These are phyloP conservation scores for Nakataea oryzae DNA, from an alignment of 2,329 filamentous ascomycete genomes.

Conservation along the genomic window DNA sequence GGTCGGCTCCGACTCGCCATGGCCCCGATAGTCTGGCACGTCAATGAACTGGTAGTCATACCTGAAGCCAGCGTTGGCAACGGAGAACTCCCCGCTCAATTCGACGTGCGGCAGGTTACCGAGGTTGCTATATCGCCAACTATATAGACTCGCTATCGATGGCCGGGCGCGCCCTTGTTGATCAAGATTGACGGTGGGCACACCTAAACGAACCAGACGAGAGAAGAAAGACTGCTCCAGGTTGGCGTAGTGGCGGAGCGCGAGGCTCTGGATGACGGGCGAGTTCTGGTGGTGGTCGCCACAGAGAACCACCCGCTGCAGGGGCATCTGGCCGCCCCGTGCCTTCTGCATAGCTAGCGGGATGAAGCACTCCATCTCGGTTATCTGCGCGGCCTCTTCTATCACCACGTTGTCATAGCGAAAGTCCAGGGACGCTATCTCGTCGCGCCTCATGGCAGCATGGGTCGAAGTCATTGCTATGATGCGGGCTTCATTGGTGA, in stretches of 20 bases:
- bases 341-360: constrained; percentile 85
- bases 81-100: constrained; percentile 57
- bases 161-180: constrained; percentile 87
- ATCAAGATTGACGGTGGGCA: constrained; percentile 83
- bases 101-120: constrained; percentile 70
- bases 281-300: constrained; percentile 97
- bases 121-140: constrained; percentile 80
- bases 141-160: constrained; percentile 79
- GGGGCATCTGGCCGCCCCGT: constrained; percentile 57
- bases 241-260: constrained; percentile 90
- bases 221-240: constrained; percentile 94
- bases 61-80: constrained; percentile 82
- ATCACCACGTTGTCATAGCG: constrained; percentile 97
- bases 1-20: constrained; percentile 78
- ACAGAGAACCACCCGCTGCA: constrained; percentile 84
- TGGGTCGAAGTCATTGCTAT: constrained; percentile 99
- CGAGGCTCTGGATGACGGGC: constrained; percentile 86
- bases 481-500: constrained; percentile 92
- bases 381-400: constrained; percentile 97
- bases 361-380: constrained; percentile 94
- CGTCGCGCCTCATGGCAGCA: constrained; percentile 83
- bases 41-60: constrained; percentile 97
- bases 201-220: constrained; percentile 78
- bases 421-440: constrained; percentile 87
- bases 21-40: constrained; percentile 84